phyloP scores from a whole-genome alignment of 306 rosid species.

The Hippophae gyantsensis region DNA sequence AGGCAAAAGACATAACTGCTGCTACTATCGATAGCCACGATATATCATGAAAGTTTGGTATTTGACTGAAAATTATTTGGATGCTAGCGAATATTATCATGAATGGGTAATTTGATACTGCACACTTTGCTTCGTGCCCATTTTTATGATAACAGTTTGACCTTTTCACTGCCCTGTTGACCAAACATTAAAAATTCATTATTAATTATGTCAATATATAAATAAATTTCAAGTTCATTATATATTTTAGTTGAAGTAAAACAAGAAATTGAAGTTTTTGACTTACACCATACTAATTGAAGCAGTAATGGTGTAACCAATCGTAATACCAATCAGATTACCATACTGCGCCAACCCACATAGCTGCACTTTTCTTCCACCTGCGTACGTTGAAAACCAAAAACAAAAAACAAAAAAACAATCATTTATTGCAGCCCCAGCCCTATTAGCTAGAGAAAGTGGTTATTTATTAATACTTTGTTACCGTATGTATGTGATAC shows the following conservation, averaged over 20 bases:
- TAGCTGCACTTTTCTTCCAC: slow-evolving; percentile 68
- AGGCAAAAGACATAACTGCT: slow-evolving; percentile 97
- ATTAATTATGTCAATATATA: too few species aligned
- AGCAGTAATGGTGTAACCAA: slow-evolving; percentile 95
- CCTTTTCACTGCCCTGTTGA: slow-evolving; percentile 69
- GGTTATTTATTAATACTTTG: not conserved
- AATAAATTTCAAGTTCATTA: not conserved
- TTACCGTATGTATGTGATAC: not conserved
- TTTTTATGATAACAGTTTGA: slow-evolving; percentile 82
- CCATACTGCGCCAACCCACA: slow-evolving; percentile 90
- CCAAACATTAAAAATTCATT: not conserved
- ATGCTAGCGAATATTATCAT: slow-evolving; percentile 70
- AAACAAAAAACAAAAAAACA: not conserved
- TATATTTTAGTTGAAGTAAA: not conserved
- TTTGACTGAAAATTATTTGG: slow-evolving; percentile 72
- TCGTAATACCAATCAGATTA: slow-evolving; percentile 68
- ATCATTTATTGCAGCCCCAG: not conserved
- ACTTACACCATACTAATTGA: slow-evolving; percentile 96
- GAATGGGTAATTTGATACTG: slow-evolving; percentile 48
- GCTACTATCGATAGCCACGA: slow-evolving; percentile 92
- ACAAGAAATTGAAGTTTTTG: not conserved
- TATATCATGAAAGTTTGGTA: slow-evolving; percentile 75
- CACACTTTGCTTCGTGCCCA: slow-evolving; percentile 55
- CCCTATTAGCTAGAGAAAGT: not conserved
- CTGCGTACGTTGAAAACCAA: slow-evolving; percentile 25